Percentiles rank a stretch among this genome's conserved stretches.
phyloP scores from a whole-genome alignment of 1,284 basidiomycete genomes.

The Leccinum subspadiceum region DNA sequence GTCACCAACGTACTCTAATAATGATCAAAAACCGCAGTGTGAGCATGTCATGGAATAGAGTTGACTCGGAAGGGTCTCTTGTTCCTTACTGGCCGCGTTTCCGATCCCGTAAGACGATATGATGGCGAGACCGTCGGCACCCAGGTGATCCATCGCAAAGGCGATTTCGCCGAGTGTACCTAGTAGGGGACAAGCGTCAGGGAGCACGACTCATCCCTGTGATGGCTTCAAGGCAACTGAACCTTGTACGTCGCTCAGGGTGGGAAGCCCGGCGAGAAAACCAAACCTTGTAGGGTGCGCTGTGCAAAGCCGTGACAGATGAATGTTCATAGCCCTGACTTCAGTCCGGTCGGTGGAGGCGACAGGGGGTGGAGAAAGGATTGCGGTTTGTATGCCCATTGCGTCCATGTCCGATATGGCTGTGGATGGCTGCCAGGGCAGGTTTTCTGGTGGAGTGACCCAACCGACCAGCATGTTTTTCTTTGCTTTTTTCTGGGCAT shows the following conservation, averaged over 20 bases:
- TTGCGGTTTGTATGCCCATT: conserved; percentile 52
- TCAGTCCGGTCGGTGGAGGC: conserved; percentile 42
- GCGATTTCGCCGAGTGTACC: conserved; percentile 56
- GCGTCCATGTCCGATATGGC: conserved; percentile 61
- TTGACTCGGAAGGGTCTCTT: neutral
- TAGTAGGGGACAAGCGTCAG: conserved; percentile 24
- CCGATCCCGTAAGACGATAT: conserved; percentile 62
- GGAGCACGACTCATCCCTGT: conserved; percentile 1
- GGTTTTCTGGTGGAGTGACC: conserved; percentile 55
- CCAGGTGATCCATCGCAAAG: conserved; percentile 55
- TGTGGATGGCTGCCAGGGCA: conserved; percentile 61
- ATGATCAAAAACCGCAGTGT: conserved; percentile 1
- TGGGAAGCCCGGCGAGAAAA: conserved; percentile 64
- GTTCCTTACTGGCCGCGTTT: conserved; percentile 40
- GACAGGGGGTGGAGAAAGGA: conserved; percentile 66
- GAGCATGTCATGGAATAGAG: conserved; percentile 5
- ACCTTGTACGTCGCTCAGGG: conserved; percentile 60
- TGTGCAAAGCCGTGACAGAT: conserved; percentile 45
- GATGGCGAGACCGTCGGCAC: conserved; percentile 60
- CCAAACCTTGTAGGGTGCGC: conserved; percentile 56
- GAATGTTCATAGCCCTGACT: conserved; percentile 48
- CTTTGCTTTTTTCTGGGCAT: conserved; percentile 44
- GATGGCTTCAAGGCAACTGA: conserved; percentile 8
- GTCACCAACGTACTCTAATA: conserved; percentile 61
- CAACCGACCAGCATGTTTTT: conserved; percentile 51